phyloP scores from a whole-genome alignment of 225 moss, liverwort and hornwort species.

The Takakia lepidozioides region DNA sequence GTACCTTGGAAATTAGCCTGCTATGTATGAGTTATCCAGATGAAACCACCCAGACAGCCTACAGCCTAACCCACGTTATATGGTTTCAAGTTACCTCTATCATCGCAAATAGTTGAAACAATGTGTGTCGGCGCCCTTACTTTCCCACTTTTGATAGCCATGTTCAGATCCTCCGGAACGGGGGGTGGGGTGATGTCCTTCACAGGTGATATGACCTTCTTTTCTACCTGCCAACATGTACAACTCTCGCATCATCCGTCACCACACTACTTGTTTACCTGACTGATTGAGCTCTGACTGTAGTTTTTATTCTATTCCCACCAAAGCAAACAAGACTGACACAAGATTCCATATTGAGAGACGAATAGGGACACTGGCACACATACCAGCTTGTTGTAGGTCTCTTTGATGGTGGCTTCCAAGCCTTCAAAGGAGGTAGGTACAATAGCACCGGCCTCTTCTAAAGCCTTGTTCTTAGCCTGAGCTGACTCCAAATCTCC shows the following conservation, averaged over 20 bases:
- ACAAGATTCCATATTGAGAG: no score
- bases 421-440: slow-evolving; percentile 86
- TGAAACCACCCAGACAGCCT: not conserved
- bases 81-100: slow-evolving; percentile 64
- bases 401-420: slow-evolving; percentile 64
- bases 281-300: no score
- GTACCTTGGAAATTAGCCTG: no score
- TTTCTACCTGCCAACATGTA: slow-evolving; percentile 30
- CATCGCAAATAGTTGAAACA: slow-evolving; percentile 93
- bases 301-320: no score
- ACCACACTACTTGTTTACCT: no score
- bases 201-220: slow-evolving; percentile 54
- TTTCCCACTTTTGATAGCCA: slow-evolving; percentile 78
- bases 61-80: not conserved
- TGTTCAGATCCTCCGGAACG: slow-evolving; percentile 82
- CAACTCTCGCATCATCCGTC: no score
- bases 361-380: no score
- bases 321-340: no score
- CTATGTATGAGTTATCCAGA: no score
- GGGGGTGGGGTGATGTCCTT: slow-evolving; percentile 42
- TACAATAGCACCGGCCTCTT: slow-evolving; percentile 79
- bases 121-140: slow-evolving; percentile 90
- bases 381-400: slow-evolving; percentile 46
- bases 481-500: slow-evolving; percentile 95
- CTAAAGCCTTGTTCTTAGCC: slow-evolving; percentile 83